These are phyloP conservation scores for Didymella pinodella DNA, from an alignment of 2,329 filamentous ascomycete genomes.

Conservation along the genomic window DNA sequence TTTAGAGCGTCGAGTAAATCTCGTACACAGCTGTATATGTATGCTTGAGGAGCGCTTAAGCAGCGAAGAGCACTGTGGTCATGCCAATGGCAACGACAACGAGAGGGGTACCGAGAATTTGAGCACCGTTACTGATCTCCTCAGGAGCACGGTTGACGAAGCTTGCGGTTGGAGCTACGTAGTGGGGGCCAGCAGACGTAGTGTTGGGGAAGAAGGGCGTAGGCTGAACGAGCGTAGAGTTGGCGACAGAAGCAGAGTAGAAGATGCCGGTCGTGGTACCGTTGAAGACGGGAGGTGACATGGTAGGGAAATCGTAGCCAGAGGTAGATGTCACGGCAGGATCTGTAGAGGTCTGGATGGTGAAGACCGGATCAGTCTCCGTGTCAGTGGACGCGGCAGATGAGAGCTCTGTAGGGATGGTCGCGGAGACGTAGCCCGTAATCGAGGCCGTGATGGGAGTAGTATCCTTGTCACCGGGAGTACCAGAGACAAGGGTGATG, in stretches of 20 bases:
- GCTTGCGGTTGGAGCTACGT: conserved; percentile 21
- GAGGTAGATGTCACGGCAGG: conserved; percentile 2
- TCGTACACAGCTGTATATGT: neutral
- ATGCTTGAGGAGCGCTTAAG: neutral
- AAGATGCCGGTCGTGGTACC: conserved; percentile 15
- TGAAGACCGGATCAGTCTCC: conserved; percentile 8
- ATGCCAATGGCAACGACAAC: conserved; percentile 16
- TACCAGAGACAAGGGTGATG: conserved; percentile 11
- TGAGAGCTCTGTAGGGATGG: conserved; percentile 9
- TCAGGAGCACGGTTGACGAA: conserved; percentile 12
- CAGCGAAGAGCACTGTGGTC: conserved; percentile 12
- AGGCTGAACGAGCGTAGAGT: conserved; percentile 10
- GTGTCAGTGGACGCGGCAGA: neutral
- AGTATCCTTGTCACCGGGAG: neutral
- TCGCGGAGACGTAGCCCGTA: conserved; percentile 11
- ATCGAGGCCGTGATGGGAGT: neutral
- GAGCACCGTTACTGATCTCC: conserved; percentile 8
- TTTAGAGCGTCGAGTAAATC: neutral
- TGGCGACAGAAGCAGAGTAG: conserved; percentile 15
- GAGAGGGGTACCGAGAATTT: conserved; percentile 13
- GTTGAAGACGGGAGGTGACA: conserved; percentile 15
- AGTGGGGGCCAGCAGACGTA: conserved; percentile 12
- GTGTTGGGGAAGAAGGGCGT: conserved; percentile 22
- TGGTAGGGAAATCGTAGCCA: conserved; percentile 7
- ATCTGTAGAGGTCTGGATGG: conserved; percentile 14